Evolutionary conservation across 371 early-diverging fungal genomes (phyloP).

Genomic region (Chytridium lagenaria): DNA sequence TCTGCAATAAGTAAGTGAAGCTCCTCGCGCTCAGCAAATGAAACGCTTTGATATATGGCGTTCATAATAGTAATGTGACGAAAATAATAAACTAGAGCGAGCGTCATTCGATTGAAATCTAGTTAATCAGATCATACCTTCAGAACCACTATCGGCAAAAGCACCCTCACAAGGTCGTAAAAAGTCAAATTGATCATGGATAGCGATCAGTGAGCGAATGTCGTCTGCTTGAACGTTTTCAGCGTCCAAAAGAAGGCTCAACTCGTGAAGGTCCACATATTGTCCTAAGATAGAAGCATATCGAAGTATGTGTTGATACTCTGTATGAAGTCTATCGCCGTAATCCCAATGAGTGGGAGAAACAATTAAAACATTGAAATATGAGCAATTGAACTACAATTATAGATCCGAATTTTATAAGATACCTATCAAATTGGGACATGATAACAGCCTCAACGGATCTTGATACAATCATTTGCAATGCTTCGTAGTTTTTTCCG

Average conservation of each 20-base stretch:
- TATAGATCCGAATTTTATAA: no score
- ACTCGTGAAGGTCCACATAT: background rate
- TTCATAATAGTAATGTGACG: slow-evolving; percentile 13
- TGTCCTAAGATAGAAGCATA: slow-evolving; percentile 1
- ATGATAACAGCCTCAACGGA: background rate
- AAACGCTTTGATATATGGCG: background rate
- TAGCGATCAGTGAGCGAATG: background rate
- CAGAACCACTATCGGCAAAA: no score
- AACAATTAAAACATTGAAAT: no score
- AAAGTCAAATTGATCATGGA: background rate
- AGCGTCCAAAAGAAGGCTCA: background rate
- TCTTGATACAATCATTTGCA: background rate
- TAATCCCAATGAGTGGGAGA: no score
- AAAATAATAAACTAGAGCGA: slow-evolving; percentile 1
- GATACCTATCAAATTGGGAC: background rate
- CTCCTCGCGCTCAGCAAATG: background rate
- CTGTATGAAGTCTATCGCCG: background rate
- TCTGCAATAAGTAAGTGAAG: background rate
- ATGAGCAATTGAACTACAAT: no score
- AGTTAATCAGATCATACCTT: background rate
- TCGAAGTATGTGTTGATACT: background rate
- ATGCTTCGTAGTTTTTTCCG: background rate
- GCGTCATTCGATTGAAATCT: background rate
- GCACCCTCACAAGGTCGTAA: background rate
- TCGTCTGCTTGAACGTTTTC: background rate